These are phyloP conservation scores for Sisymbrium irio DNA, from an alignment of 345 rosid genomes.

Conservation along the genomic window DNA sequence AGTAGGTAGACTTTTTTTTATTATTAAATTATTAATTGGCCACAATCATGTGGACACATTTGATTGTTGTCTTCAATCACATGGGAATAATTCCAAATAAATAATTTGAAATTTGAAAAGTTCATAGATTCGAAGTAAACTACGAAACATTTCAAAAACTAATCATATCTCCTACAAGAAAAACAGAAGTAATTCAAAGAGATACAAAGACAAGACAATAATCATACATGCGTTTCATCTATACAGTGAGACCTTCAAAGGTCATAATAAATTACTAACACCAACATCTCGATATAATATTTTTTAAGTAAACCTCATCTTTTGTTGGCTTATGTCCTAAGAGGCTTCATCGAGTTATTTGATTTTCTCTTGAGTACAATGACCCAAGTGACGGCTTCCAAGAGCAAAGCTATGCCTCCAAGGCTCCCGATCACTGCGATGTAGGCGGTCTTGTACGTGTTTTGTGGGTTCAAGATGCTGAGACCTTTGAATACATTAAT, in stretches of 20 bases:
- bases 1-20: neutral
- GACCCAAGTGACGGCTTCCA: conserved; percentile 74
- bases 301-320: neutral
- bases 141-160: neutral
- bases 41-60: neutral
- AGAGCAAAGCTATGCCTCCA: conserved; percentile 57
- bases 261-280: neutral
- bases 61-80: conserved; percentile 3
- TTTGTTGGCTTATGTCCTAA: neutral
- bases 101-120: neutral
- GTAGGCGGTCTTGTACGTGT: conserved; percentile 58
- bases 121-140: neutral
- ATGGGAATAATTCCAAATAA: neutral
- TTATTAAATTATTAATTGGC: neutral
- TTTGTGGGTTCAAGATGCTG: conserved; percentile 51
- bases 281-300: neutral
- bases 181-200: too few species aligned
- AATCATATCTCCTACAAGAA: neutral
- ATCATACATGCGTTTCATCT: neutral
- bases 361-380: conserved; percentile 61
- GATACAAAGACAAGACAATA: conserved; percentile 5
- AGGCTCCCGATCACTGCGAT: conserved; percentile 40
- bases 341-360: conserved; percentile 47
- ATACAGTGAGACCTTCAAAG: neutral
- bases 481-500: conserved; percentile 76